Base-by-base conservation (phyloP, 1,284 basidiomycete genomes). In the Tilletia caries region DNA sequence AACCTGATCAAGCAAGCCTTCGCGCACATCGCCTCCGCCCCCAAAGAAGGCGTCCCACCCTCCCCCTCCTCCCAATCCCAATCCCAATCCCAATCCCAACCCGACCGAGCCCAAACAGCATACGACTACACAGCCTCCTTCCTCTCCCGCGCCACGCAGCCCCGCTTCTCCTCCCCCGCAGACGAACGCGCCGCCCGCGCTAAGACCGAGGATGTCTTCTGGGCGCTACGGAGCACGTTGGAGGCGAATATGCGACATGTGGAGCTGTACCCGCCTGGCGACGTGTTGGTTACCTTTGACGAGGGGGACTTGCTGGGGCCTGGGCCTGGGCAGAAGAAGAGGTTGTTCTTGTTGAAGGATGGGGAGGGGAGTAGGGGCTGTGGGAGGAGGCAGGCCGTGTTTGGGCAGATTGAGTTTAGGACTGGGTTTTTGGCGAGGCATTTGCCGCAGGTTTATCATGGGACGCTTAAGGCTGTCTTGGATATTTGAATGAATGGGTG, bases 211-310 rank as follows among this genome's bases (percentile, higher is more conserved):
- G 44, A 65, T 20, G 76, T 75, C n/a, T 71, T 78, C 79, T 84
- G 92, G 37, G 87, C 90, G 0, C 87, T 91, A 48, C 87, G 92
- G 34, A 92, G 91, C 85, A 91, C 91, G 2, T 86, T 93, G 0
- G 91, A 92, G 82, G 91, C 91, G 32, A 92, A 91, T 73, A 92
- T 93, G 91, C 88, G 88, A 66, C 88, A 87, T 84, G 85, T 88
- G 6, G 87, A 89, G 76, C 86, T 92, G 77, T 92, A 88, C 76
- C 92, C 92, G 2, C 90, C 91, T 0, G 92, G 92, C 1, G 87
- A 89, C 5, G 88, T 92, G 12, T 85, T 91, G 43, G 92, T 91
- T 89, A 90, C 89, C 3, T 85, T 92, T 76, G 87, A 89, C 67
- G 88, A 90, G 67, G 87, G 87, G 34, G 89, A 91, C 79, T 79